phyloP scores from a whole-genome alignment of 2,329 filamentous ascomycete species.

The Neofusicoccum parvum region DNA sequence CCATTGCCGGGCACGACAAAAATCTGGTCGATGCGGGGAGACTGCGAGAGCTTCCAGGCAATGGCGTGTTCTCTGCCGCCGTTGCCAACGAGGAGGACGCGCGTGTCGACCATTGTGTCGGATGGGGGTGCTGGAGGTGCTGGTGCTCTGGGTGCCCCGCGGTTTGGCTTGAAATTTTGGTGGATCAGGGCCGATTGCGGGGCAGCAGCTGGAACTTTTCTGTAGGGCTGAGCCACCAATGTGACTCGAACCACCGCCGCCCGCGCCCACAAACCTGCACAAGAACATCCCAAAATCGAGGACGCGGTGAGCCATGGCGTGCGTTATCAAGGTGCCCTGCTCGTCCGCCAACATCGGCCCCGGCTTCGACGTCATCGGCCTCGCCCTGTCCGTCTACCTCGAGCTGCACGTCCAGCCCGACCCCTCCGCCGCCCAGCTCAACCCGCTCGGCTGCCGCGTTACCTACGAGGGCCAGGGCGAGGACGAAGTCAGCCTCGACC shows the following conservation, averaged over 20 bases:
- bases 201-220: conserved; percentile 18
- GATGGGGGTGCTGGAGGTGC: neutral
- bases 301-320: conserved; percentile 9
- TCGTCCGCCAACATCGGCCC: conserved; percentile 97
- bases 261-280: conserved; percentile 7
- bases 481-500: conserved; percentile 78
- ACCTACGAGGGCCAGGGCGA: conserved; percentile 85
- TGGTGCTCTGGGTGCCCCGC: conserved; percentile 15
- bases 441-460: conserved; percentile 81
- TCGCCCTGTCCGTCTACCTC: conserved; percentile 91
- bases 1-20: conserved; percentile 76
- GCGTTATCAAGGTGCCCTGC: conserved; percentile 77
- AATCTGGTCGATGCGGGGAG: conserved; percentile 75
- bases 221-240: conserved; percentile 10
- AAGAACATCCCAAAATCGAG: neutral
- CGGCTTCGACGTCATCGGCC: conserved; percentile 95
- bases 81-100: conserved; percentile 82
- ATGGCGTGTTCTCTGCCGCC: conserved; percentile 93
- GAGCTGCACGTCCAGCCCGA: conserved; percentile 81
- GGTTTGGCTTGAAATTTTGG: conserved; percentile 19
- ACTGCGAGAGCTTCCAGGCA: conserved; percentile 91
- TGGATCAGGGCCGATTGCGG: conserved; percentile 22
- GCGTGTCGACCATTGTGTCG: conserved; percentile 24
- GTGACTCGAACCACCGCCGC: conserved; percentile 19
- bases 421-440: conserved; percentile 51